phyloP scores from a whole-genome alignment of 352 stramenopile genomes.

The Pilasporangium apinafurcum region DNA sequence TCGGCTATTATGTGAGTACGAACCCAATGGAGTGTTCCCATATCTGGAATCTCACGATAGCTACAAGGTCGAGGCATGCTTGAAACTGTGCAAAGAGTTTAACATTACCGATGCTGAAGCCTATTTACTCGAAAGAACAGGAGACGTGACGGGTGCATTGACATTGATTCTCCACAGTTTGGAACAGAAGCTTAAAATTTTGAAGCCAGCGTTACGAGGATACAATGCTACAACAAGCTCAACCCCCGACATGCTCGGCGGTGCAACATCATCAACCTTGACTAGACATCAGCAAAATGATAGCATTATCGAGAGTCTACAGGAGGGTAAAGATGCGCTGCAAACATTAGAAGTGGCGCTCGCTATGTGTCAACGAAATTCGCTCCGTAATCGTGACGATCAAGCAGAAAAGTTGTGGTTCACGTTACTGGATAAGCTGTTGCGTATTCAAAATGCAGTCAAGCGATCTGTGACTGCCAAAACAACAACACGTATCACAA shows the following conservation, averaged over 20 bases:
- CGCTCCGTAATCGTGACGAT: slow-evolving; percentile 72
- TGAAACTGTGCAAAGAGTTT: slow-evolving; percentile 83
- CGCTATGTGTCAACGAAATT: slow-evolving; percentile 93
- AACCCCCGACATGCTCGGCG: slow-evolving; percentile 27
- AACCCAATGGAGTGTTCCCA: slow-evolving; percentile 64
- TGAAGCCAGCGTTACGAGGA: slow-evolving; percentile 81
- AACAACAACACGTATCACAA: slow-evolving; percentile 54
- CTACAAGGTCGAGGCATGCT: slow-evolving; percentile 82
- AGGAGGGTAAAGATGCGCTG: slow-evolving; percentile 76
- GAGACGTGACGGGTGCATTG: slow-evolving; percentile 90
- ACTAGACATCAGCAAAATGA: slow-evolving; percentile 50
- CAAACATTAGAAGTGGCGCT: slow-evolving; percentile 89
- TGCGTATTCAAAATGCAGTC: slow-evolving; percentile 90
- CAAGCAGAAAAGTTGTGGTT: slow-evolving; percentile 95
- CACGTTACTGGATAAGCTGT: slow-evolving; percentile 89
- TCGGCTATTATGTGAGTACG: slow-evolving; percentile 70
- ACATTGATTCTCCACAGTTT: slow-evolving; percentile 91
- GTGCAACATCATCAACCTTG: slow-evolving; percentile 9
- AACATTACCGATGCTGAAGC: slow-evolving; percentile 83
- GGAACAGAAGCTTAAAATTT: slow-evolving; percentile 89
- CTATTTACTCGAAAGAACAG: slow-evolving; percentile 91
- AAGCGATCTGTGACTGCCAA: slow-evolving; percentile 83
- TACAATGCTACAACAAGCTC: slow-evolving; percentile 52
- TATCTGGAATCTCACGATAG: slow-evolving; percentile 83
- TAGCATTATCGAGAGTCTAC: slow-evolving; percentile 78